Conservation (phyloP, 768 basidiomycete genomes). For the Boletus rubroflammeus region DNA sequence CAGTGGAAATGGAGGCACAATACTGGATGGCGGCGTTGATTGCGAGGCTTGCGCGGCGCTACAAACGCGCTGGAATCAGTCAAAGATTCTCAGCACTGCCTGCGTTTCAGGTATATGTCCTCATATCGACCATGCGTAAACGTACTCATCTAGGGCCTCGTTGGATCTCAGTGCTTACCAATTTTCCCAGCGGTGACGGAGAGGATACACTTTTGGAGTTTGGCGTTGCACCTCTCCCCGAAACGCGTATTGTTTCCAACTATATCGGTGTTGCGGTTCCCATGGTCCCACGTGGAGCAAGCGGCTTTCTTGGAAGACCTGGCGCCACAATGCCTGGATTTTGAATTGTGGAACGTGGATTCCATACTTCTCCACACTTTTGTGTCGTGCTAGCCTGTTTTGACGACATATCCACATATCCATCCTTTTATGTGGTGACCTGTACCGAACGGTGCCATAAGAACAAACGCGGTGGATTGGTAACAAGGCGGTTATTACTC, state of each 20-base stretch:
- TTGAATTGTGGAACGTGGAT: neutral
- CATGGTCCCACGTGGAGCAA: neutral
- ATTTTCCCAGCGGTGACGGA: neutral
- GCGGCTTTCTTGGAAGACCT: neutral
- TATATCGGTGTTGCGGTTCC: neutral
- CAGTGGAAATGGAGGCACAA: neutral
- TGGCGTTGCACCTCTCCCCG: neutral
- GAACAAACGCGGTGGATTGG: neutral
- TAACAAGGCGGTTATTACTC: neutral
- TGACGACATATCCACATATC: neutral
- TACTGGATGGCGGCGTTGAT: neutral
- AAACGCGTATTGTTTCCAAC: too few relatives aligned
- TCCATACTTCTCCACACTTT: neutral
- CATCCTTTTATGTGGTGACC: neutral
- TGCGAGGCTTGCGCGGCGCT: neutral
- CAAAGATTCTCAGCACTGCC: neutral
- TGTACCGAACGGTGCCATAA: neutral
- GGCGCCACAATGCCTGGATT: neutral
- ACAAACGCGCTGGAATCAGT: neutral
- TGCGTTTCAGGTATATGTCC: neutral
- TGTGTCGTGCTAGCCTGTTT: neutral
- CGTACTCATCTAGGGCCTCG: neutral
- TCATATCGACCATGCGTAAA: neutral
- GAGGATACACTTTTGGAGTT: neutral
- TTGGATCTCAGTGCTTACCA: neutral